A percentile compares a stretch with the other conserved stretches of the same genome.
Conservation (phyloP, 2,329 filamentous ascomycete species). For the Allantophomopsis cytisporea region DNA sequence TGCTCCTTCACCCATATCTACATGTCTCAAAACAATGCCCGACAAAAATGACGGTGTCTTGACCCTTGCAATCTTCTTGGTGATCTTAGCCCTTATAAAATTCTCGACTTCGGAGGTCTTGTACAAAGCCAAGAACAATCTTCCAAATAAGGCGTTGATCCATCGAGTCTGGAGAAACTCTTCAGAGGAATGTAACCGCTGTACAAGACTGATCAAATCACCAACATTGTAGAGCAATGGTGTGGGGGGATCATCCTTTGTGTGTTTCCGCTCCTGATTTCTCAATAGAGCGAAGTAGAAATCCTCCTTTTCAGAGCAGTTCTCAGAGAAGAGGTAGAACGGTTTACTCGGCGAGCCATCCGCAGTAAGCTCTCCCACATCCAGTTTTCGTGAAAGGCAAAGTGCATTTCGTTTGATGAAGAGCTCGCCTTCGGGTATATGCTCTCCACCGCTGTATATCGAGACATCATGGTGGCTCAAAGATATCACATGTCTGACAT, state of each 20-base stretch:
- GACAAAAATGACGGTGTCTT: conserved; percentile 86
- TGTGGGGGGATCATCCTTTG: conserved; percentile 41
- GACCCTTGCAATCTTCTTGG: conserved; percentile 89
- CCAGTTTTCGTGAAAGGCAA: conserved; percentile 54
- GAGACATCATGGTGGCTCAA: conserved; percentile 77
- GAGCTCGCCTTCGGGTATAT: conserved; percentile 79
- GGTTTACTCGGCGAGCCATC: conserved; percentile 56
- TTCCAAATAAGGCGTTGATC: conserved; percentile 83
- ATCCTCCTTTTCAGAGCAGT: conserved; percentile 92
- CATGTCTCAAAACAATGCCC: conserved; percentile 66
- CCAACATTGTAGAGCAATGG: conserved; percentile 70
- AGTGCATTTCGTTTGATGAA: conserved; percentile 94
- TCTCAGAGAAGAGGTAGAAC: conserved; percentile 90
- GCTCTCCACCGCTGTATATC: conserved; percentile 67
- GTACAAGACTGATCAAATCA: conserved; percentile 80
- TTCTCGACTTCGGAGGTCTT: conserved; percentile 71
- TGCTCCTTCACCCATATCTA: conserved; percentile 76
- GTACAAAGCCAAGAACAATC: conserved; percentile 79
- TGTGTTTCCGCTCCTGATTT: conserved; percentile 60
- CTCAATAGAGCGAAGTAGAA: conserved; percentile 89
- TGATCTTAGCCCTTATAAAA: conserved; percentile 72
- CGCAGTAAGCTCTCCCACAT: conserved; percentile 37
- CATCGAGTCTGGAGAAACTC: conserved; percentile 84
- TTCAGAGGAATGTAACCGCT: conserved; percentile 81
- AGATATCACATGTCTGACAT: conserved; percentile 92